Evolutionary conservation across 2,329 filamentous ascomycete species (phyloP).

Genomic region (Trichoderma sp.): DNA sequence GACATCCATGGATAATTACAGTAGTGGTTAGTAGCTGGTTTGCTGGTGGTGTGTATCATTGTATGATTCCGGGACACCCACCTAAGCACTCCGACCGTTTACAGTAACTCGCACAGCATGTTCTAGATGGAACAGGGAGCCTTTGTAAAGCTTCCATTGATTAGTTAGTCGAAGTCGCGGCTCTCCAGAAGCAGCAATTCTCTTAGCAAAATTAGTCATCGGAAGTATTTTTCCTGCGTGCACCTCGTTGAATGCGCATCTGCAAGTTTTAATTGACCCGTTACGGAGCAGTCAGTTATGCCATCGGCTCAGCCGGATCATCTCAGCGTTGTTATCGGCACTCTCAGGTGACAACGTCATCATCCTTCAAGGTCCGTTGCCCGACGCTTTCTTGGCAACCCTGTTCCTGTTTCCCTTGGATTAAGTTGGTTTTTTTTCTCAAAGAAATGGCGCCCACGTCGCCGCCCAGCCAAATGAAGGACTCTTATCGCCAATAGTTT

Average conservation of each 20-base stretch:
- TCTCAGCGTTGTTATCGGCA: background rate
- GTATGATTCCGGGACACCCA: background rate
- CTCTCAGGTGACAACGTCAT: conserved; percentile 11
- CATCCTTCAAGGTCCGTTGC: background rate
- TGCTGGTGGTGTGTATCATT: no score
- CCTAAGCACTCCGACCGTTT: background rate
- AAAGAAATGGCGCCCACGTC: conserved; percentile 5
- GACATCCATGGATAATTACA: no score
- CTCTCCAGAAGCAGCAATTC: background rate
- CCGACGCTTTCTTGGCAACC: background rate
- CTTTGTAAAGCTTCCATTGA: background rate
- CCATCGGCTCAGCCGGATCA: conserved; percentile 3
- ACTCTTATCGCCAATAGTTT: background rate
- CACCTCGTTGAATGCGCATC: background rate
- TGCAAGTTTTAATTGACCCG: background rate
- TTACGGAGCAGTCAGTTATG: conserved; percentile 10
- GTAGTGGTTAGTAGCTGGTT: no score
- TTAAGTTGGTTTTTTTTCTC: background rate
- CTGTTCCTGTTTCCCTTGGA: background rate
- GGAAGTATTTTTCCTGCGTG: background rate
- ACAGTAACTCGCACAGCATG: background rate
- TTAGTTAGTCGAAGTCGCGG: background rate
- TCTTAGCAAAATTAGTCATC: background rate
- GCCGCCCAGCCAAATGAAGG: background rate
- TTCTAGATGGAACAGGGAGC: background rate